Conservation (phyloP, 352 stramenopile species). For the Globisporangium orthogonon region DNA sequence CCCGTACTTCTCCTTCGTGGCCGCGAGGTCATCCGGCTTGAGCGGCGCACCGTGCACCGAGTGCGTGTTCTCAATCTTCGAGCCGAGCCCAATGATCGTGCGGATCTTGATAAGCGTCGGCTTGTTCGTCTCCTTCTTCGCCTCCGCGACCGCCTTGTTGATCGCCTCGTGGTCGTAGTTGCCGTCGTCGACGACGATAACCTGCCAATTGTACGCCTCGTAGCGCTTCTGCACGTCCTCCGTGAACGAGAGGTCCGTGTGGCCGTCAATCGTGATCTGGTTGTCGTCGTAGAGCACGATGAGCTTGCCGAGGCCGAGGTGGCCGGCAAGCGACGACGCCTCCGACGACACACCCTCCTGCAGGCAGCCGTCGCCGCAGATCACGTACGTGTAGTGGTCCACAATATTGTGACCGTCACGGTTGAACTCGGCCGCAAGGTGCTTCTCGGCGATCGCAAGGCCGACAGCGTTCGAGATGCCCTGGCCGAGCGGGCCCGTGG, state of each 20-base stretch:
- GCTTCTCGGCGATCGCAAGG: conserved; percentile 96
- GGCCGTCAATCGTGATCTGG: conserved; percentile 98
- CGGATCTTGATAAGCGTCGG: conserved; percentile 98
- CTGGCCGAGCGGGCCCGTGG: conserved; percentile 95
- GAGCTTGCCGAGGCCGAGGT: conserved; percentile 97
- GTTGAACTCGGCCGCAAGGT: conserved; percentile 98
- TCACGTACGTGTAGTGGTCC: conserved; percentile 98
- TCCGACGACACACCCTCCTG: conserved; percentile 98
- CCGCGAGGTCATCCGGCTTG: conserved; percentile 91
- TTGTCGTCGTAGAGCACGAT: conserved; percentile 99
- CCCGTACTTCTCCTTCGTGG: conserved; percentile 90
- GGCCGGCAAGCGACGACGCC: conserved; percentile 94
- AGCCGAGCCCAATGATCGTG: conserved; percentile 96
- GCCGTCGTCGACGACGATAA: conserved; percentile 92
- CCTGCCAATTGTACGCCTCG: conserved; percentile 98
- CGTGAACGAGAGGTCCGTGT: conserved; percentile 95
- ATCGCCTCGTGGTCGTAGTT: conserved; percentile 93
- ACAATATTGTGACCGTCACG: conserved; percentile 92
- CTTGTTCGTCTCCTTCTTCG: conserved; percentile 93
- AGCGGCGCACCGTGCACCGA: conserved; percentile 95
- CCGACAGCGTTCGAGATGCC: conserved; percentile 98
- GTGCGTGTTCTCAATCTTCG: conserved; percentile 90
- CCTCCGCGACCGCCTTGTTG: conserved; percentile 89
- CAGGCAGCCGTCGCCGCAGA: conserved; percentile 98
- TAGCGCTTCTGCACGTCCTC: conserved; percentile 98